Base-by-base conservation (phyloP, 768 basidiomycete genomes). In the Phaffia tasmanica region DNA sequence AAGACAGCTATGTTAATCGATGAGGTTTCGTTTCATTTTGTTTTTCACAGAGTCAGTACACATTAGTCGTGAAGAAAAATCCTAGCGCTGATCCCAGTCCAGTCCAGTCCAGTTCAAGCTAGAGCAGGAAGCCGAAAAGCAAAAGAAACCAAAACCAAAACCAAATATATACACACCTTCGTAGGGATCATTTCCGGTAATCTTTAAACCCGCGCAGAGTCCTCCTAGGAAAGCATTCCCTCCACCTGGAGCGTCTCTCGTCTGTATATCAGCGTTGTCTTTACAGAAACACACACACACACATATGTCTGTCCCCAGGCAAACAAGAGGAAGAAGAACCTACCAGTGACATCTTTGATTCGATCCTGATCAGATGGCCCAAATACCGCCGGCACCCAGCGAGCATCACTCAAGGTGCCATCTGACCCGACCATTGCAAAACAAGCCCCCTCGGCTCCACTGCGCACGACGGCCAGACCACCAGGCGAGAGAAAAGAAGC, bases 191-290 rank as follows among this genome's bases (percentile, higher is more conserved):
- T 58, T 62, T 19, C 49, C 57, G 3, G 49, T 47, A n/a, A 64
- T 15, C 67, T 18, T 6, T 32, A 69, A 9, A 14, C 67, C 67
- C 1, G 62, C 63, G 8, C 57, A 49, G 5, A 69, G 8, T 19
- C 67, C 67, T 6, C 67, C 67, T 48, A 69, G 25, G 50, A 69
- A 69, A 1, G 49, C 67, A 25, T 69, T 69, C 27, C 67, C 67
- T 1, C 62, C 62, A 16, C 62, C 62, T 1, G 23, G 15, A 54
- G 15, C 9, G 53, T 54, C 53, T 23, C 23, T 54, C 15, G 4
- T 9, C 23, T 9, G 53, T 16, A 51, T 23, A 15, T 54, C 9
- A 30, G 29, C 23, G 15, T 23, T n/a, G n/a, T n/a, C n/a, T n/a
- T n/a, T n/a, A n/a, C n/a, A n/a, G n/a, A n/a, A n/a, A n/a, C n/a